Conservation (phyloP, 106 monocot species). For the Acanthochlamys bracteata region DNA sequence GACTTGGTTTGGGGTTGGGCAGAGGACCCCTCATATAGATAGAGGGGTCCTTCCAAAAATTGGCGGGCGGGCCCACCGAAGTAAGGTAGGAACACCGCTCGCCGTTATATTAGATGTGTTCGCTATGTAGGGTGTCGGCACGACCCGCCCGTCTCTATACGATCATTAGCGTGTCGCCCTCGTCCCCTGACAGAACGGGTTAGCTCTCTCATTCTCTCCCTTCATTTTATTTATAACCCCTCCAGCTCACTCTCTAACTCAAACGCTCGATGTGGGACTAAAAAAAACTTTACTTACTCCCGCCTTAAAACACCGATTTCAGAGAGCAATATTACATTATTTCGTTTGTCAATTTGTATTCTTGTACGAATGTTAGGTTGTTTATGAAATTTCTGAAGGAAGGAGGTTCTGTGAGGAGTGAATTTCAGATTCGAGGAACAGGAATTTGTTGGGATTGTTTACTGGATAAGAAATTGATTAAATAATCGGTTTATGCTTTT, state of each 20-base stretch:
- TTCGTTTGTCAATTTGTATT: no score
- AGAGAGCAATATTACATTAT: no score
- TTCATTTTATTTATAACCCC: neutral
- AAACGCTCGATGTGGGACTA: conserved; percentile 34
- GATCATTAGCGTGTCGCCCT: conserved; percentile 79
- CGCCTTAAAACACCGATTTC: no score
- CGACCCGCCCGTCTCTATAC: conserved; percentile 78
- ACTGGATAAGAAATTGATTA: no score
- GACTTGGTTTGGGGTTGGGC: neutral
- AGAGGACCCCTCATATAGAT: conserved; percentile 4
- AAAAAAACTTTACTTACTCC: neutral
- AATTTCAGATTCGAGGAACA: no score
- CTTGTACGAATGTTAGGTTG: no score
- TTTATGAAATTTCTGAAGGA: no score
- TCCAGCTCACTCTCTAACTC: no score
- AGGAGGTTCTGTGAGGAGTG: no score
- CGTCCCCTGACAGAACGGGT: conserved; percentile 72
- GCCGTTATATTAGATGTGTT: conserved; percentile 44
- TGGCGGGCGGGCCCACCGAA: conserved; percentile 53
- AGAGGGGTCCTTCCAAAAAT: conserved; percentile 63
- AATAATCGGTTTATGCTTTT: no score
- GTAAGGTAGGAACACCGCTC: conserved; percentile 32
- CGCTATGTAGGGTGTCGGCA: conserved; percentile 55
- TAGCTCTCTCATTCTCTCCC: accelerated
- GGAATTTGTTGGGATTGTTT: no score